phyloP scores from a whole-genome alignment of 2,329 filamentous ascomycete genomes.

The Xylariaceae sp. region DNA sequence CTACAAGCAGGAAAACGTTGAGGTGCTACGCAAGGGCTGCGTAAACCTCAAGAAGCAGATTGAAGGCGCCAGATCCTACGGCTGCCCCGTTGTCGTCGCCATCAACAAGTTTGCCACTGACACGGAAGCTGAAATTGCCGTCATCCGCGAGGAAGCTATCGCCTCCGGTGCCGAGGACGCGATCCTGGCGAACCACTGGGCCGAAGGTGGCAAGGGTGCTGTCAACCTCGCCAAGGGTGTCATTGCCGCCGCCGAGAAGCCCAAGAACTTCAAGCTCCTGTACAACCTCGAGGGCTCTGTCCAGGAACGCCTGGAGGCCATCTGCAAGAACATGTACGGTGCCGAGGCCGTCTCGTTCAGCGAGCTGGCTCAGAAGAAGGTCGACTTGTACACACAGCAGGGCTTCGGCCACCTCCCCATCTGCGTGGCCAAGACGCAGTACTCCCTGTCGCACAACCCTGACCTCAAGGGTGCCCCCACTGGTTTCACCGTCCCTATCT shows the following conservation, averaged over 20 bases:
- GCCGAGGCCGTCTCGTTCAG: conserved; percentile 86
- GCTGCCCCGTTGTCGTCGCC: conserved; percentile 89
- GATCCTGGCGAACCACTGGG: conserved; percentile 93
- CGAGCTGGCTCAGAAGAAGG: conserved; percentile 90
- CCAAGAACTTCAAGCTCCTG: conserved; percentile 81
- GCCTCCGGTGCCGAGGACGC: conserved; percentile 91
- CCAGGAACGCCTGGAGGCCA: conserved; percentile 84
- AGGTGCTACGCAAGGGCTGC: conserved; percentile 82
- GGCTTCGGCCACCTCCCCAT: conserved; percentile 91
- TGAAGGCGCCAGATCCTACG: conserved; percentile 79
- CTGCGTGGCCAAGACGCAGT: conserved; percentile 97
- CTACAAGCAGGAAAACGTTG: conserved; percentile 90
- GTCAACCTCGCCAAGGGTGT: conserved; percentile 84
- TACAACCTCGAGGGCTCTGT: conserved; percentile 73
- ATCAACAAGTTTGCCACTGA: conserved; percentile 97
- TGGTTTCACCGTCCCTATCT: conserved; percentile 89
- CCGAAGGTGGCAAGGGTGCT: conserved; percentile 86
- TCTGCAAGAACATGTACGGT: conserved; percentile 92
- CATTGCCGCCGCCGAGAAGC: conserved; percentile 73
- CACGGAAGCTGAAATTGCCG: conserved; percentile 83
- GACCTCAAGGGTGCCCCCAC: conserved; percentile 90
- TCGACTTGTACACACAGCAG: conserved; percentile 88
- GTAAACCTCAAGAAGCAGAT: conserved; percentile 96
- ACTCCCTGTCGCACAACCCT: conserved; percentile 89
- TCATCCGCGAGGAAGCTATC: conserved; percentile 85